Evolutionary conservation across 2,329 filamentous ascomycete genomes (phyloP).

Genomic region (Paramyrothecium sp.): DNA sequence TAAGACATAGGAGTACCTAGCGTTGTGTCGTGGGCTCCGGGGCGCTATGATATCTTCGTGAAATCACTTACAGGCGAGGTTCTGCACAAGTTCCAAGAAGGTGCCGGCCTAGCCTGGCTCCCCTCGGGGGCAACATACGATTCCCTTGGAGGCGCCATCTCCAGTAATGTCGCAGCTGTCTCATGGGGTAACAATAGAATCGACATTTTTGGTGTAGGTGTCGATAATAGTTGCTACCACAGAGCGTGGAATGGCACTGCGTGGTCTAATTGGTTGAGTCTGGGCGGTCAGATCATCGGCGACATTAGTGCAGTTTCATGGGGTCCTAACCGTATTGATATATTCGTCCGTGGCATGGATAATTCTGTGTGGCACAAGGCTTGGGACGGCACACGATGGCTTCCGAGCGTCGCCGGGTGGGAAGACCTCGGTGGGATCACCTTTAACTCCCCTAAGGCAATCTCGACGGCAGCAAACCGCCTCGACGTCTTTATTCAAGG

Average conservation of each 20-base stretch:
- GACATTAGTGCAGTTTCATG: slow-evolving; percentile 19
- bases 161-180: slow-evolving; percentile 14
- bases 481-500: neutral
- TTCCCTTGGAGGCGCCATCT: slow-evolving; percentile 11
- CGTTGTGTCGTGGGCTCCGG: neutral
- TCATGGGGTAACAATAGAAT: slow-evolving; percentile 20
- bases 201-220: slow-evolving; percentile 19
- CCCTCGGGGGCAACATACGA: slow-evolving; percentile 1
- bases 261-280: slow-evolving; percentile 18
- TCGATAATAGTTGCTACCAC: slow-evolving; percentile 19
- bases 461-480: neutral
- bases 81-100: neutral
- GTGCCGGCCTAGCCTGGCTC: neutral
- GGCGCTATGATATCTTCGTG: neutral
- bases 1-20: neutral
- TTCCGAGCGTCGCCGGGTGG: neutral
- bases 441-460: neutral
- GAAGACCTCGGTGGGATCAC: neutral
- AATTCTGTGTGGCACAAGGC: slow-evolving; percentile 24
- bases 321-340: slow-evolving; percentile 21
- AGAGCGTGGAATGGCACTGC: slow-evolving; percentile 13
- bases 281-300: slow-evolving; percentile 24
- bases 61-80: neutral
- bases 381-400: slow-evolving; percentile 22
- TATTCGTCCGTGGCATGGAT: slow-evolving; percentile 26